phyloP scores from a whole-genome alignment of 2,329 filamentous ascomycete species.

The Aureobasidium sp. region DNA sequence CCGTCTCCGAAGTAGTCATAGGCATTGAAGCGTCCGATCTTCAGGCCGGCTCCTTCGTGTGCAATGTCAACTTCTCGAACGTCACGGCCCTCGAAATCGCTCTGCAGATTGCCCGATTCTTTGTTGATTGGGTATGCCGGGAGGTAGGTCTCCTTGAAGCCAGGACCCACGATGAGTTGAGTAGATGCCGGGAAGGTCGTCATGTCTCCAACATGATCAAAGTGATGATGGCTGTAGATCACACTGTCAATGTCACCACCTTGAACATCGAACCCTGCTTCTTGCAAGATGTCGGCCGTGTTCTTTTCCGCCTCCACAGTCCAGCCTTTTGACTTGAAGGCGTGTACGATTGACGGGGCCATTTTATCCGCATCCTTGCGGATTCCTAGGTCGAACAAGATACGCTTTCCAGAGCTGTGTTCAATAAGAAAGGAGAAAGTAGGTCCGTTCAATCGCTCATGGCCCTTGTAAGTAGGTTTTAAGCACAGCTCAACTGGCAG shows the following conservation, averaged over 20 bases:
- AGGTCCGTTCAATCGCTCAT: constrained; percentile 30
- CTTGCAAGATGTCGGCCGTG: constrained; percentile 33
- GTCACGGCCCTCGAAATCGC: constrained; percentile 32
- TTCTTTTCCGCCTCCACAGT: constrained; percentile 35
- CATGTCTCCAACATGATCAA: constrained; percentile 31
- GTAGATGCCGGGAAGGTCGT: constrained; percentile 35
- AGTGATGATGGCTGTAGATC: constrained; percentile 24
- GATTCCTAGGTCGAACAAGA: constrained; percentile 41
- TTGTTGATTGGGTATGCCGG: constrained; percentile 38
- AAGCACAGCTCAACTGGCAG: constrained; percentile 26
- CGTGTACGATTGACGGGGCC: constrained; percentile 24
- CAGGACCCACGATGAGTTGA: constrained; percentile 39
- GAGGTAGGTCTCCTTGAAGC: constrained; percentile 33
- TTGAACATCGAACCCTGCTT: constrained; percentile 31
- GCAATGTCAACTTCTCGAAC: constrained; percentile 29
- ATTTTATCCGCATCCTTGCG: constrained; percentile 38
- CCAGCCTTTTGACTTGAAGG: constrained; percentile 26
- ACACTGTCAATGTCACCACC: constrained; percentile 26
- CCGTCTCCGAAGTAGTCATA: constrained; percentile 49
- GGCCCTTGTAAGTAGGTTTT: constrained; percentile 32
- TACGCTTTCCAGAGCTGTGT: constrained; percentile 32
- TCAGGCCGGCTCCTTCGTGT: constrained; percentile 26
- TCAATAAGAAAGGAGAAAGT: constrained; percentile 42
- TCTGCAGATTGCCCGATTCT: constrained; percentile 32
- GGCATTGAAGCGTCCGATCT: constrained; percentile 39